Conservation (phyloP, 345 rosid species). For the Odontarrhena argentea region DNA sequence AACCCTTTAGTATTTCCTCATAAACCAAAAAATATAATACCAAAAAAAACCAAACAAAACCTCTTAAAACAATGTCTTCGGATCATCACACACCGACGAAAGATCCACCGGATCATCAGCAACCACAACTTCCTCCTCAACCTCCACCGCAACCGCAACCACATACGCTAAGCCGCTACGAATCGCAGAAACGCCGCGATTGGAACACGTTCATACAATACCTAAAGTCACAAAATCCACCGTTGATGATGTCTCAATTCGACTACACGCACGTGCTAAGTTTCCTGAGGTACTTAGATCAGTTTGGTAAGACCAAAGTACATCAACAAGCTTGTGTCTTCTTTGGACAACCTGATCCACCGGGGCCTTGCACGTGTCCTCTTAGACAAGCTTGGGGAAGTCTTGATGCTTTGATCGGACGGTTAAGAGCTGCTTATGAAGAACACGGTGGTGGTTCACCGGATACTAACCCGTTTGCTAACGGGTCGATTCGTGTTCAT, state of each 20-base stretch:
- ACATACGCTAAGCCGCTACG: constrained; percentile 68
- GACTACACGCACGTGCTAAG: constrained; percentile 79
- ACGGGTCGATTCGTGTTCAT: constrained; percentile 67
- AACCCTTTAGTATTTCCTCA: constrained; percentile 14
- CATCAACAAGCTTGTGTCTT: constrained; percentile 77
- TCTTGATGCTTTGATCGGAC: constrained; percentile 86
- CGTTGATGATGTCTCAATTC: constrained; percentile 72
- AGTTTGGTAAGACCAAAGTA: constrained; percentile 94
- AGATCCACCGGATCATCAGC: constrained; percentile 38
- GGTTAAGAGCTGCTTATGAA: constrained; percentile 82
- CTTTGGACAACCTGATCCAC: constrained; percentile 86
- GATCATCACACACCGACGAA: constrained; percentile 38
- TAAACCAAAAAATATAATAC: constrained; percentile 25
- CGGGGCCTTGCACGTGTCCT: constrained; percentile 80
- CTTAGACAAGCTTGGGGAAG: constrained; percentile 96
- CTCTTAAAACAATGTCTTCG: constrained; percentile 29
- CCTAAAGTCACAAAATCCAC: constrained; percentile 77
- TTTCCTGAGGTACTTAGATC: constrained; percentile 82
- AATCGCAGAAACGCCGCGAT: constrained; percentile 87
- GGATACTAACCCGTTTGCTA: constrained; percentile 82
- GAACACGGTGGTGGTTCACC: constrained; percentile 79
- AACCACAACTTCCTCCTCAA: constrained; percentile 31
- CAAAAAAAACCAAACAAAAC: constrained; percentile 6
- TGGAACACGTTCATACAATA: constrained; percentile 95
- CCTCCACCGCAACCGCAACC: constrained; percentile 32